A percentile compares a stretch with the other conserved stretches of the same genome.
phyloP scores from a whole-genome alignment of 2,329 filamentous ascomycete genomes.

The Waltergamsia citrina region DNA sequence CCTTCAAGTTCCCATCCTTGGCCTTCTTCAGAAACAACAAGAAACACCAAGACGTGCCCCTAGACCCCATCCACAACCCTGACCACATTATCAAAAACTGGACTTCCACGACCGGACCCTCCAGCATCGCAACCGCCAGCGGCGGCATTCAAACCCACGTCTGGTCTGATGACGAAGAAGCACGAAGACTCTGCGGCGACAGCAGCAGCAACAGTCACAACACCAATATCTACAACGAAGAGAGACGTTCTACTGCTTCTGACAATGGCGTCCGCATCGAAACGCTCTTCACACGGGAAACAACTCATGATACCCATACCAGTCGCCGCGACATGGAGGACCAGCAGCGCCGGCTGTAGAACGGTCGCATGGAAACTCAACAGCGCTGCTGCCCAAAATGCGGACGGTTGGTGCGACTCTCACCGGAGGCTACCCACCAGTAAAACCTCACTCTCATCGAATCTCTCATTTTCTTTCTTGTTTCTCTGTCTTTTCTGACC shows the following conservation, averaged over 20 bases:
- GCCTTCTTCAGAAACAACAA: background rate
- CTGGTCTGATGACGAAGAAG: slow-evolving; percentile 15
- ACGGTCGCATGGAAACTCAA: no score
- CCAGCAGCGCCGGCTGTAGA: no score
- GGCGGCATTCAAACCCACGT: slow-evolving; percentile 13
- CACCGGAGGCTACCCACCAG: no score
- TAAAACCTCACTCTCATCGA: background rate
- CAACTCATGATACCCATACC: slow-evolving; percentile 8
- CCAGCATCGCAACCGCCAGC: no score
- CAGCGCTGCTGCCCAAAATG: no score
- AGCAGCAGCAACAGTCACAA: background rate
- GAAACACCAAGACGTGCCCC: background rate
- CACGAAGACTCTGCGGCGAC: background rate
- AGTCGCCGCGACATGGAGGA: background rate
- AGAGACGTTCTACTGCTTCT: slow-evolving; percentile 5
- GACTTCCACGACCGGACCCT: background rate
- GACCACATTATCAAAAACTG: background rate
- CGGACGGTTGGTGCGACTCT: no score
- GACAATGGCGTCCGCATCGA: slow-evolving; percentile 12
- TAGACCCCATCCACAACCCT: background rate
- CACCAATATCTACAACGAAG: background rate
- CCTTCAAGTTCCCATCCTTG: slow-evolving; percentile 12
- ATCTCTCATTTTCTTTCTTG: slow-evolving; percentile 3
- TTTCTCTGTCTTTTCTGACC: slow-evolving; percentile 1
- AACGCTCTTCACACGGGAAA: slow-evolving; percentile 14